Evolutionary conservation across 148 eudicot genomes (phyloP), one percentile per base, ranked within the genome.

Genomic region (Fagopyrum homotropicum): DNA sequence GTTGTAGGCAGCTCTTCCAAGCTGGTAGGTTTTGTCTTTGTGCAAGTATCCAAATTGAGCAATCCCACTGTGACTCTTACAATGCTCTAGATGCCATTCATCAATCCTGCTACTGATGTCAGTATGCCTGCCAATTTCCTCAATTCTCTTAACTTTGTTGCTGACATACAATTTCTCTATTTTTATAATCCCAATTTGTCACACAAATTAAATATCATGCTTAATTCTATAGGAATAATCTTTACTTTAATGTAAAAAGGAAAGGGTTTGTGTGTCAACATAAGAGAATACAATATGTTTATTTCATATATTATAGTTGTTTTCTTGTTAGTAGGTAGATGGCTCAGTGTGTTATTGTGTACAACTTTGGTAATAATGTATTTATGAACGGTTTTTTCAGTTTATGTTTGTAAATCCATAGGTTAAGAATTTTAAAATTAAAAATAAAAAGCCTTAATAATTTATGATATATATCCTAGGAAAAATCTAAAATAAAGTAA

Each of bases 31-130:
- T 61, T 61, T 61, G 68, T 61, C 43, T 26, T 61, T 26, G 68
- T 26, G 43, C 40, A 61, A 61, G 68, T 61, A 61, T 61, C 68
- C 68, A 61, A 61, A 26, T 61, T 35, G 40, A 35, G 40, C 68
- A 26, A 61, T 61, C 63, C 30, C 68, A 61, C 68, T 61, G 68
- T 43, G 14, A 61, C 43, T 61, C 68, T 61, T 61, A 61, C 68
- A 61, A 61, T 43, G 11, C 43, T 40, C 68, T 61, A 61, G 68
- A 61, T 61, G 68, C 44, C 43, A 29, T 29, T 57, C 29, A 57
- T 19, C 64, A 57, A 57, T 11, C 19, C 64, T 57, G 64, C 44
- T 61, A 61, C 30, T 57, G 8, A 15, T 61, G 68, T 61, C 68
- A 61, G 68, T 29, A 29, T 54, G 59, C 40, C 40, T 35, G 40